phyloP scores from a whole-genome alignment of 805 yeast genomes.

The Yarrowia osloensis region DNA sequence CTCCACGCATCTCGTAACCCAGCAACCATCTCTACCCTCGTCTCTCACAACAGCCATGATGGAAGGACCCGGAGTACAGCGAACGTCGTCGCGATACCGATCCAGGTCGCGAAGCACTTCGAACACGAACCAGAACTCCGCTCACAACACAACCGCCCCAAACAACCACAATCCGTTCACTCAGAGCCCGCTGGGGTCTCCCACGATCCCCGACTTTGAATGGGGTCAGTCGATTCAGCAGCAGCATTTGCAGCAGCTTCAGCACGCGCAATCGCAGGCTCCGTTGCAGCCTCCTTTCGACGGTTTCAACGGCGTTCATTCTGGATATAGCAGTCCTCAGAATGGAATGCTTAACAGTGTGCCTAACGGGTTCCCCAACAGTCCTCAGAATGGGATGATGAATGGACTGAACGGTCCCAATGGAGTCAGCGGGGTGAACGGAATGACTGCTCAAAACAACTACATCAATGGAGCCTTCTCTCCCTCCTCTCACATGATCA shows the following conservation, averaged over 20 bases:
- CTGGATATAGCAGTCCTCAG: neutral
- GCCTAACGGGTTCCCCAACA: neutral
- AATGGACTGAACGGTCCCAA: neutral
- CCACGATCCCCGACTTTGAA: slow-evolving; percentile 18
- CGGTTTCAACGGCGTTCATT: no score
- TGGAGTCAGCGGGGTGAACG: no score
- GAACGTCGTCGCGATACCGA: slow-evolving; percentile 13
- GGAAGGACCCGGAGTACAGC: slow-evolving; percentile 9
- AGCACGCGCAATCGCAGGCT: neutral
- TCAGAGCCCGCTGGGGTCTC: neutral
- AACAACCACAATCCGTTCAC: slow-evolving; percentile 1
- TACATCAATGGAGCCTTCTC: no score
- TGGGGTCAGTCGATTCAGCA: slow-evolving; percentile 11
- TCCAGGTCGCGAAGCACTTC: neutral
- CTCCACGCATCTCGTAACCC: neutral
- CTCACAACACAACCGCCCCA: neutral
- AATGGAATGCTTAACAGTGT: neutral
- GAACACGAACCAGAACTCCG: neutral
- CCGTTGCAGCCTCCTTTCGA: slow-evolving; percentile 15
- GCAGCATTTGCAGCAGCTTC: slow-evolving; percentile 13
- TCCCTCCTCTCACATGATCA: no score
- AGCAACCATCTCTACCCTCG: neutral
- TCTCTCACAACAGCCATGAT: neutral
- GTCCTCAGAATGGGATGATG: neutral
- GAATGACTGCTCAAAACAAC: no score